Conservation (phyloP, 768 basidiomycete genomes). For the Dendrothele bispora region DNA sequence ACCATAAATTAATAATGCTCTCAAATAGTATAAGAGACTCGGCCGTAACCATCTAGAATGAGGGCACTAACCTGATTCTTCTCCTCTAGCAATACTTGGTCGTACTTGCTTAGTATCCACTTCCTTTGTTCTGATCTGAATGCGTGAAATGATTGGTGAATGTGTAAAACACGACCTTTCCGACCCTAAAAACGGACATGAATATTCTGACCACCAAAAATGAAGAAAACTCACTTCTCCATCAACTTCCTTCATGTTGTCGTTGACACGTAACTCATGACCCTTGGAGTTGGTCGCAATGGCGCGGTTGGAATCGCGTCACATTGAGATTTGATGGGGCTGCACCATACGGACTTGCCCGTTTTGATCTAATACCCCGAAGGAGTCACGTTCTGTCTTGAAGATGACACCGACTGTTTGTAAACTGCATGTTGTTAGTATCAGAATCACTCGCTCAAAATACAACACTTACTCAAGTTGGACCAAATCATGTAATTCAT, state of each 20-base stretch:
- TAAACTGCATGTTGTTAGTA: too few relatives aligned
- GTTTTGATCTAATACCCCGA: slow-evolving; percentile 95
- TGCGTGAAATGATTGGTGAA: slow-evolving; percentile 90
- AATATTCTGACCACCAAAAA: slow-evolving; percentile 2
- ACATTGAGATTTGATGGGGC: slow-evolving; percentile 93
- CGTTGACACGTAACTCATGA: slow-evolving; percentile 82
- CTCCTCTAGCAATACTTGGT: slow-evolving; percentile 68
- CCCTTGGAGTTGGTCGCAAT: slow-evolving; percentile 90
- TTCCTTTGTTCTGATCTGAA: slow-evolving; percentile 59
- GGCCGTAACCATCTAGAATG: slow-evolving; percentile 73
- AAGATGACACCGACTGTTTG: slow-evolving; percentile 97
- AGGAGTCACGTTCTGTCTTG: slow-evolving; percentile 94
- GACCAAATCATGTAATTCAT: slow-evolving; percentile 94
- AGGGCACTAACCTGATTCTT: slow-evolving; percentile 67
- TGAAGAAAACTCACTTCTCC: slow-evolving; percentile 65
- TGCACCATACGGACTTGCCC: slow-evolving; percentile 86
- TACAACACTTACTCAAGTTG: slow-evolving; percentile 81
- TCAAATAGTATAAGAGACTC: slow-evolving; percentile 77
- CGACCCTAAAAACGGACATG: slow-evolving; percentile 52
- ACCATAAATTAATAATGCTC: slow-evolving; percentile 57
- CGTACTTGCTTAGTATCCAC: slow-evolving; percentile 67
- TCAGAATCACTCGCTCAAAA: not conserved
- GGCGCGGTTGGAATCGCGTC: slow-evolving; percentile 72
- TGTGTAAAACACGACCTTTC: slow-evolving; percentile 89
- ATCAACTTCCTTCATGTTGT: slow-evolving; percentile 90